Evolutionary conservation across 257 asterid species (phyloP).

Genomic region (Fraxinus pennsylvanica): DNA sequence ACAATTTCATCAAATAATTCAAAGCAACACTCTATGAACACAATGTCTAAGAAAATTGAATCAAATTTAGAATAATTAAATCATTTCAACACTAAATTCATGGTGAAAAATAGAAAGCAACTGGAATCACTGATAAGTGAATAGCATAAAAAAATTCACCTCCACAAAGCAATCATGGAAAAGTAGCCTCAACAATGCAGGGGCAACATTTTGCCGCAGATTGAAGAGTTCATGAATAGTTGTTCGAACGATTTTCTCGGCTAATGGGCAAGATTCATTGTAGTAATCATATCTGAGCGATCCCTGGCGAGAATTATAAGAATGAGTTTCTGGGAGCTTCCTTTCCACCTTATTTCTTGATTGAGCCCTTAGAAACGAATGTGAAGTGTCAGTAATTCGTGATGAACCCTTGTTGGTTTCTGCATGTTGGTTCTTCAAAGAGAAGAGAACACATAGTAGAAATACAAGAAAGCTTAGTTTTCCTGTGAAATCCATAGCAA

Average conservation of each 20-base stretch:
- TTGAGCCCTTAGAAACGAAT: conserved; percentile 15
- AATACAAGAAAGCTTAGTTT: conserved; percentile 50
- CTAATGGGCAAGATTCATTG: conserved; percentile 53
- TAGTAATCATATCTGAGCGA: conserved; percentile 57
- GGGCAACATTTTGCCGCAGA: conserved; percentile 39
- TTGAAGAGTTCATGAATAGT: conserved; percentile 39
- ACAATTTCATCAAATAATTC: neutral
- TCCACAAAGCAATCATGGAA: conserved; percentile 71
- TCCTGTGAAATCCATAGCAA: conserved; percentile 47
- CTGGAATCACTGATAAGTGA: neutral
- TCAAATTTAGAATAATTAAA: neutral
- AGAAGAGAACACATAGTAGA: conserved; percentile 48
- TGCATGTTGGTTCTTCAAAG: conserved; percentile 47
- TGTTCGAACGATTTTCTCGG: conserved; percentile 52
- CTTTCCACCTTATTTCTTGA: neutral
- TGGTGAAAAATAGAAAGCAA: neutral
- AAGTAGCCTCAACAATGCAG: conserved; percentile 56
- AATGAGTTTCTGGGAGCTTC: conserved; percentile 20
- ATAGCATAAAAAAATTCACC: conserved; percentile 32
- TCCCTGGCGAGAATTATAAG: neutral
- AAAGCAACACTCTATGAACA: neutral
- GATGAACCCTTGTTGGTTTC: conserved; percentile 33
- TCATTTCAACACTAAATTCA: neutral
- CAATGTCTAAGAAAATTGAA: neutral
- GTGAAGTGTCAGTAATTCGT: conserved; percentile 13